Conservation (phyloP, 768 basidiomycete species). For the Lenzites betulinus region DNA sequence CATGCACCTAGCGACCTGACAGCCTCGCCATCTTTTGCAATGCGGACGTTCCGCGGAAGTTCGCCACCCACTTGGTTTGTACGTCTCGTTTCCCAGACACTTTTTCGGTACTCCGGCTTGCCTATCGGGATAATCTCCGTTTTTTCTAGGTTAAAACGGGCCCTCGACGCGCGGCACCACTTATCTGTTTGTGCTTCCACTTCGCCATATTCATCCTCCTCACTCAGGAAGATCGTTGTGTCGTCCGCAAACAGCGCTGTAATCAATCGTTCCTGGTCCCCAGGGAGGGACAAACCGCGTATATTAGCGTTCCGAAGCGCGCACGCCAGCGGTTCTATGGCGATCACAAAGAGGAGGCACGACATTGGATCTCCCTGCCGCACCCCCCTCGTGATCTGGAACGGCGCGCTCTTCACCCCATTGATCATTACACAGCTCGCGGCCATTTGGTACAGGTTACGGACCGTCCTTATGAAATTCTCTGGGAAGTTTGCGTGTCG, state of each 20-base stretch:
- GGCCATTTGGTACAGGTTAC: no score
- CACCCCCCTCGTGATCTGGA: no score
- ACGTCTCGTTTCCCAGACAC: background rate
- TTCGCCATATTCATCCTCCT: conserved; percentile 28
- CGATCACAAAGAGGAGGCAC: no score
- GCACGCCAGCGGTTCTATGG: no score
- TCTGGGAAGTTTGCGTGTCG: no score
- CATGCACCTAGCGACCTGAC: background rate
- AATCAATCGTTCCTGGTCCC: conserved; percentile 10
- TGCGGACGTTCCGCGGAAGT: background rate
- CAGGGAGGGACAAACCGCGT: conserved; percentile 23
- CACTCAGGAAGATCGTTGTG: conserved; percentile 32
- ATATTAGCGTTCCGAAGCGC: conserved; percentile 24
- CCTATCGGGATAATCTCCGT: conserved; percentile 43
- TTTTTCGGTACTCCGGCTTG: conserved; percentile 14
- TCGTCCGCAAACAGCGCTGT: conserved; percentile 34
- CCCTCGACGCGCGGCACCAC: conserved; percentile 46
- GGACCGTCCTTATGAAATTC: no score
- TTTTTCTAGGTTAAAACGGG: conserved; percentile 45
- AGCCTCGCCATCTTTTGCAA: background rate
- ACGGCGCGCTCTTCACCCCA: no score
- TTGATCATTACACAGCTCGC: no score
- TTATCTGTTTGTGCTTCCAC: conserved; percentile 13
- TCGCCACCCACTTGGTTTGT: no score
- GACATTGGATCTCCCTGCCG: no score